phyloP scores from a whole-genome alignment of 169 alveolate genomes.

The Cyclospora cayetanensis region DNA sequence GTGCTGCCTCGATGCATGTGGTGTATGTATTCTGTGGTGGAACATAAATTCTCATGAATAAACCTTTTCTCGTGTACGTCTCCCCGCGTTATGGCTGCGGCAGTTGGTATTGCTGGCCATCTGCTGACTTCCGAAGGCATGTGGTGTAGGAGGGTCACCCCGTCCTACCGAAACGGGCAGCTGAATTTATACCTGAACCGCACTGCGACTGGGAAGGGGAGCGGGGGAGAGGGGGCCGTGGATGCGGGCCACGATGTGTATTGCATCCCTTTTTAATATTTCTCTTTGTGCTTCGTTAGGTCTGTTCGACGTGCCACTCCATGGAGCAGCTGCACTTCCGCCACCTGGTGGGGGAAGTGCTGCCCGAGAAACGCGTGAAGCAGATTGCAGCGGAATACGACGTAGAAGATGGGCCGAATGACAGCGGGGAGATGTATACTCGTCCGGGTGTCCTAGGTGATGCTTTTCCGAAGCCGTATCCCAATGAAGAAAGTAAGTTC shows the following conservation, averaged over 20 bases:
- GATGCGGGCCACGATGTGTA: too few relatives aligned
- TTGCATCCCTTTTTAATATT: neutral
- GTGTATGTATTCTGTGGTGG: too few relatives aligned
- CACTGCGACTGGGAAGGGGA: too few relatives aligned
- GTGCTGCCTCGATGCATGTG: neutral
- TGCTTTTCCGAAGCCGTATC: constrained; percentile 89
- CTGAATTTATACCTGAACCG: too few relatives aligned
- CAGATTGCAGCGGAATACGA: constrained; percentile 89
- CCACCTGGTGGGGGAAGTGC: constrained; percentile 86
- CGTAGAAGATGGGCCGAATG: constrained; percentile 90
- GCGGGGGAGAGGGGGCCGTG: too few relatives aligned
- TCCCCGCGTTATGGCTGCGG: too few relatives aligned
- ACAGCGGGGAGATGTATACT: constrained; percentile 88
- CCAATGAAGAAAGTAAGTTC: constrained; percentile 81
- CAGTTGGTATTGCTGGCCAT: neutral
- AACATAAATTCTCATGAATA: too few relatives aligned
- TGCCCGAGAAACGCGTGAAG: constrained; percentile 88
- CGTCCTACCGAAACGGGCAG: too few relatives aligned
- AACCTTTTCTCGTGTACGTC: too few relatives aligned
- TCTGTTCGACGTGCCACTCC: constrained; percentile 91
- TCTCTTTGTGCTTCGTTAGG: neutral
- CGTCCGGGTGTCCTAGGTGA: constrained; percentile 88
- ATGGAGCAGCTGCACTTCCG: constrained; percentile 87
- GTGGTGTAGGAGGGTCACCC: too few relatives aligned
- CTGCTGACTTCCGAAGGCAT: neutral